phyloP scores from a whole-genome alignment of 1,284 basidiomycete genomes.

The Cystobasidium pallidum region DNA sequence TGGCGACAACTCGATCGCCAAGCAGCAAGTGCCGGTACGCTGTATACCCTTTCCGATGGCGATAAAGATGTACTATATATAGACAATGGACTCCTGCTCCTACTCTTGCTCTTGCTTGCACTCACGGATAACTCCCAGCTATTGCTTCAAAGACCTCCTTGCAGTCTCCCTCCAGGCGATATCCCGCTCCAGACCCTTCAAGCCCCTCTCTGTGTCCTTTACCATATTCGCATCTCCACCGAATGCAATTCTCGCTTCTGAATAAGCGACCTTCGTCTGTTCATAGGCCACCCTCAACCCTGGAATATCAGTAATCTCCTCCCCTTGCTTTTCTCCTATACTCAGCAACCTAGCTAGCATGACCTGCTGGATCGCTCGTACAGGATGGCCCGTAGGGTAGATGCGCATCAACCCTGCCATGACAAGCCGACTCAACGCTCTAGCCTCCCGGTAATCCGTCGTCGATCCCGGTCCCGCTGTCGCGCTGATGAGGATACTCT shows the following conservation, averaged over 20 bases:
- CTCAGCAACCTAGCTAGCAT: slow-evolving; percentile 18
- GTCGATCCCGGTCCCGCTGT: slow-evolving; percentile 1
- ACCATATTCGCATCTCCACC: slow-evolving; percentile 22
- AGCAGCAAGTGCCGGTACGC: too few relatives aligned
- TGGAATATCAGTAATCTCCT: slow-evolving; percentile 18
- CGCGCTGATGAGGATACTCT: background rate
- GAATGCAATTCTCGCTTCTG: slow-evolving; percentile 32
- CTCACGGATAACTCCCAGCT: background rate
- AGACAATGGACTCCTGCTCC: background rate
- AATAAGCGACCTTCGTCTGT: slow-evolving; percentile 16
- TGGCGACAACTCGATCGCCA: too few relatives aligned
- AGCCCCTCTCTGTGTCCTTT: background rate
- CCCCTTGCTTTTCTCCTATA: slow-evolving; percentile 16
- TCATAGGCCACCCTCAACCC: slow-evolving; percentile 15
- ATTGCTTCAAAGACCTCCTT: background rate
- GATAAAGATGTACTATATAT: too few relatives aligned
- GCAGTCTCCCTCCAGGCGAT: slow-evolving; percentile 28
- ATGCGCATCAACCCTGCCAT: slow-evolving; percentile 15
- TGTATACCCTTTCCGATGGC: too few relatives aligned
- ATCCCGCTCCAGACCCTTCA: slow-evolving; percentile 21
- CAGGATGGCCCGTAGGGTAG: slow-evolving; percentile 32
- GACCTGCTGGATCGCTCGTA: slow-evolving; percentile 36
- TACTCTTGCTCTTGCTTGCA: too few relatives aligned
- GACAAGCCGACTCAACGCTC: background rate
- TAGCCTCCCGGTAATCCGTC: slow-evolving; percentile 5